Percentiles rank a stretch among this genome's conserved stretches.
Evolutionary conservation across 768 basidiomycete genomes (phyloP).

Genomic region (Lactarius evosmus): DNA sequence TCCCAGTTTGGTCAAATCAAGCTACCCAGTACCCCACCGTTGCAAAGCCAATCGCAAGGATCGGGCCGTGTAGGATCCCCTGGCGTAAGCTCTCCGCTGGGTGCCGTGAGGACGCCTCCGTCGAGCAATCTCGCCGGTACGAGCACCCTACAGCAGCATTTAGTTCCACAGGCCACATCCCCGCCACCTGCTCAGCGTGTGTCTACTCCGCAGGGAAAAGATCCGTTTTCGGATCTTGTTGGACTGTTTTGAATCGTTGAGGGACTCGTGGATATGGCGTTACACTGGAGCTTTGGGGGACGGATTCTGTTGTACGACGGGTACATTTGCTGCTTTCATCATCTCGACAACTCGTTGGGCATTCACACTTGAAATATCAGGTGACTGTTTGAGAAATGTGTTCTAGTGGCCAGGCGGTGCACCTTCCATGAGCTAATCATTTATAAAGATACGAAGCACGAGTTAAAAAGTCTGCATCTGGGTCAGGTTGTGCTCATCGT

Average conservation of each 20-base stretch:
- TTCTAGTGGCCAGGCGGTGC: neutral
- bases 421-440: neutral
- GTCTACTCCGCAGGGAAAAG: conserved; percentile 50
- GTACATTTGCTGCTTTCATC: conserved; percentile 7
- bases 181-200: conserved; percentile 27
- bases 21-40: conserved; percentile 26
- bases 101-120: conserved; percentile 1
- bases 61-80: conserved; percentile 16
- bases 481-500: neutral
- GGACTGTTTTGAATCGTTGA: conserved; percentile 55
- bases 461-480: neutral
- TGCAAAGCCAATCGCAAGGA: conserved; percentile 19
- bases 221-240: conserved; percentile 82
- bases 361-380: conserved; percentile 14
- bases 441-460: neutral
- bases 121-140: conserved; percentile 11
- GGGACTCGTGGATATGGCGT: conserved; percentile 6
- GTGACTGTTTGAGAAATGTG: conserved; percentile 6
- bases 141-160: conserved; percentile 19
- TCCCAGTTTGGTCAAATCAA: conserved; percentile 27
- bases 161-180: conserved; percentile 16
- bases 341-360: conserved; percentile 6
- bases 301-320: neutral
- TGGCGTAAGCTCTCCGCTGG: conserved; percentile 3
- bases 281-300: neutral